Percentiles rank a stretch among this genome's conserved stretches.
Conservation (phyloP, 192 early-diverging fungal species). For the Coemansia sp. region DNA sequence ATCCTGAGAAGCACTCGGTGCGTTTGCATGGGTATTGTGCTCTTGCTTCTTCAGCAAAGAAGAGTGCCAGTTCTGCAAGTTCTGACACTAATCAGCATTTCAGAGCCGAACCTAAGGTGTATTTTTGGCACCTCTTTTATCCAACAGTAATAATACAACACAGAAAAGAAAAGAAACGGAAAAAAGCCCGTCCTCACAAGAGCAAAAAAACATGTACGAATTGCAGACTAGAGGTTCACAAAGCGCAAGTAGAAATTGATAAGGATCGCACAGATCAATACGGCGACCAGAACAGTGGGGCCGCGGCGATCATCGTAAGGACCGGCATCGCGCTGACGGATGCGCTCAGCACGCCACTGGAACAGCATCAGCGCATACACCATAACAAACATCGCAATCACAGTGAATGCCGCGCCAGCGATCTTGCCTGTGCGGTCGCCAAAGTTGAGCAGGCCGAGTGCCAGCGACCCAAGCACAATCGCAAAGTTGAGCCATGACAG, state of each 20-base stretch:
- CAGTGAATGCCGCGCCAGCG: constrained; percentile 68
- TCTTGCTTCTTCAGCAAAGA: not conserved
- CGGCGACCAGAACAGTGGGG: constrained; percentile 69
- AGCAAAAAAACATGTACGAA: not conserved
- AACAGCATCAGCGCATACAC: constrained; percentile 74
- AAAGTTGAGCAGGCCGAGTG: constrained; percentile 82
- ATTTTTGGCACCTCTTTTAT: not conserved
- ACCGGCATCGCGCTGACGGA: constrained; percentile 65
- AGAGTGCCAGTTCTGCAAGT: not conserved
- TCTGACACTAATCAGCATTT: not conserved
- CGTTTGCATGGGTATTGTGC: not conserved
- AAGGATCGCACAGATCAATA: constrained; percentile 66
- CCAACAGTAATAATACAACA: not conserved
- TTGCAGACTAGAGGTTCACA: constrained; percentile 13
- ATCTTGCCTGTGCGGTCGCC: constrained; percentile 73
- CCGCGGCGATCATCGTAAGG: constrained; percentile 78
- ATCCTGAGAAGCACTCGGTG: not conserved
- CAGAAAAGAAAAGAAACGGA: not conserved
- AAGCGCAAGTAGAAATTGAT: constrained; percentile 72
- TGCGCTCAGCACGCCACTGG: constrained; percentile 73
- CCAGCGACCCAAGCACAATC: constrained; percentile 72
- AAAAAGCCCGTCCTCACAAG: not conserved
- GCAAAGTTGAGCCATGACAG: constrained; percentile 88
- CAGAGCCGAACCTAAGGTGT: not conserved
- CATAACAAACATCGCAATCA: constrained; percentile 76